A percentile compares a stretch with the other conserved stretches of the same genome.
These are phyloP conservation scores for Neltuma alba DNA, from an alignment of 306 rosid genomes.

Conservation along the genomic window DNA sequence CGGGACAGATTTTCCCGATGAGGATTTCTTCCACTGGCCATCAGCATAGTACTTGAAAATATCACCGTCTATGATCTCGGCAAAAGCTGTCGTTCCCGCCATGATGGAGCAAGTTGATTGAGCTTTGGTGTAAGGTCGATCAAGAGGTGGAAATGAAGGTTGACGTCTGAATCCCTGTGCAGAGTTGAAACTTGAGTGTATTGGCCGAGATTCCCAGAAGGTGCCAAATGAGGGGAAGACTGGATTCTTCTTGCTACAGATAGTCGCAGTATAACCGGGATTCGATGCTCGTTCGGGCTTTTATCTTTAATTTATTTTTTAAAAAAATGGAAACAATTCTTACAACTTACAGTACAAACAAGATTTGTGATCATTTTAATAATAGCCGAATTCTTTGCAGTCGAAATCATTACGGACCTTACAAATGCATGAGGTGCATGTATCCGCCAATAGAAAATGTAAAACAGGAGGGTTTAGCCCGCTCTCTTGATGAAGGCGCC, in stretches of 20 bases:
- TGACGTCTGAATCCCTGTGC: neutral
- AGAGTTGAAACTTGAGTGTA: neutral
- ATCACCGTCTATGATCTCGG: constrained; percentile 75
- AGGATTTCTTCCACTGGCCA: constrained; percentile 76
- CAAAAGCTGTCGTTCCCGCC: constrained; percentile 65
- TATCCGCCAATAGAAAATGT: neutral
- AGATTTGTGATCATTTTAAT: neutral
- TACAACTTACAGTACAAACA: too few species aligned
- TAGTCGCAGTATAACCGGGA: neutral
- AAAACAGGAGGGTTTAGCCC: neutral
- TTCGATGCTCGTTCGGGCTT: neutral
- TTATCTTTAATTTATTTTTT: too few species aligned
- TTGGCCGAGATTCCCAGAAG: neutral
- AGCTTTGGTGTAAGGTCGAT: neutral
- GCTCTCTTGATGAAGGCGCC: too few species aligned
- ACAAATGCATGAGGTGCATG: neutral
- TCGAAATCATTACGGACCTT: neutral
- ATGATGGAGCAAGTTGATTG: constrained; percentile 26
- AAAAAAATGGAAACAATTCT: too few species aligned
- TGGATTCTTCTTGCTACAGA: neutral
- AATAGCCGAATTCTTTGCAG: neutral
- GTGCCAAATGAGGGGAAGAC: neutral
- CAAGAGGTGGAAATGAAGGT: neutral
- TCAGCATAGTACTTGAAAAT: constrained; percentile 69
- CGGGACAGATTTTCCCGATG: constrained; percentile 73